Base-by-base conservation (phyloP, 2,329 filamentous ascomycete species). In the Cytospora chrysosperma region DNA sequence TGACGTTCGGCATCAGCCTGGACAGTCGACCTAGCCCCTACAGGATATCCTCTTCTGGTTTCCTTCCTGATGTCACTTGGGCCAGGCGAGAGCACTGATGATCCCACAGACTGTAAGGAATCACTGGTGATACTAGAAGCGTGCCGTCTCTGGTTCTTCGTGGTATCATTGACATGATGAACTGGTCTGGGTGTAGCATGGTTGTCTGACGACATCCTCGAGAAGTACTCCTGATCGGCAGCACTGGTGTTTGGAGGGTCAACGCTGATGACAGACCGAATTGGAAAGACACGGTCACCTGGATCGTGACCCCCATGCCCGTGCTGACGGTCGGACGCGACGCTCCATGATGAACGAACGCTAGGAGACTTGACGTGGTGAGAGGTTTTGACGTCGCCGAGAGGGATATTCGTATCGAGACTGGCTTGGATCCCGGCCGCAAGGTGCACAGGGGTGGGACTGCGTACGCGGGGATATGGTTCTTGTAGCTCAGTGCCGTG, bases 261-360 rank as follows among this genome's bases (percentile, higher is more conserved):
- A 49, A 93, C 85, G 8, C 86, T 90, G 27, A 94, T 81, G 51
- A 91, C 88, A n/a, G 90, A 93, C 56, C 90, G 85, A 34, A 94
- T 90, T n/a, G 91, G 91, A 62, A 91, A 94, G 6, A 94, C 89
- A 61, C 89, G 84, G 70, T 93, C 82, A 34, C 74, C 73, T 30
- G 72, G 71, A 56, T 78, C 76, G 56, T 68, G 71, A 60, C 67
- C 72, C 59, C 69, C 67, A 54, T 75, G 68, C 17, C 73, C 72
- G 5, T 72, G 70, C 59, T 80, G 79, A 49, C 69, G 75, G 32
- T 82, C 80, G 2, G 79, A 81, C 43, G 71, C 69, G 10, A 71
- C 68, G 62, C 79, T 81, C 75, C 75, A 78, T 19, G 79, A 76
- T 2, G 79, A 81, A 59, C 64, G 43, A 30, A 64, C 62, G 21